These are phyloP conservation scores for Yamadazyma mexicana DNA, from an alignment of 1,139 yeast species.

Conservation along the genomic window DNA sequence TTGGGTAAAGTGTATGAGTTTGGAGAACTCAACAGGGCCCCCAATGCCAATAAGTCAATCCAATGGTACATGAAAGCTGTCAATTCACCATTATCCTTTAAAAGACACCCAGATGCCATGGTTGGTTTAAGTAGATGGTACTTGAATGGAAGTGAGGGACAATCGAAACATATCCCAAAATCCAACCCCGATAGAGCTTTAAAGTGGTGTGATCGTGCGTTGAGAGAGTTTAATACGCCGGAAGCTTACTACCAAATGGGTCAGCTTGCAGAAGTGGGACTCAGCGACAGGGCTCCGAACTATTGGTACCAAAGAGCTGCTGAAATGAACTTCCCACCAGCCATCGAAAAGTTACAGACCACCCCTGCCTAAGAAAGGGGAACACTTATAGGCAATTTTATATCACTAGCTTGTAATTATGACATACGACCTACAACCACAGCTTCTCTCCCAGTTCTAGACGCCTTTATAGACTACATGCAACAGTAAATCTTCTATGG, in stretches of 20 bases:
- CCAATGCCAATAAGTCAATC: constrained; percentile 72
- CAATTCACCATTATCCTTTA: constrained; percentile 44
- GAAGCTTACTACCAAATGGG: constrained; percentile 89
- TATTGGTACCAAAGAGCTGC: constrained; percentile 26
- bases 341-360: constrained; percentile 13
- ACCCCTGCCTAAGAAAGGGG: not conserved
- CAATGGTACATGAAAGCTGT: constrained; percentile 92
- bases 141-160: constrained; percentile 73
- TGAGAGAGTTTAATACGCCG: constrained; percentile 67
- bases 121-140: constrained; percentile 92
- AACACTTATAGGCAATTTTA: no score
- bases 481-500: no score
- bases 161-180: constrained; percentile 49
- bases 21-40: constrained; percentile 69
- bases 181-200: constrained; percentile 79
- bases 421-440: no score
- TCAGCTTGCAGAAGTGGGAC: constrained; percentile 75
- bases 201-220: constrained; percentile 86
- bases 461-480: no score
- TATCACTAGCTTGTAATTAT: no score
- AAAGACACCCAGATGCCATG: constrained; percentile 84
- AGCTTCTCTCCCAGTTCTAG: no score
- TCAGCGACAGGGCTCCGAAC: constrained; percentile 51
- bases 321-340: constrained; percentile 22
- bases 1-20: constrained; percentile 85